Percentiles rank a stretch among this genome's conserved stretches.
phyloP scores from a whole-genome alignment of 768 basidiomycete species.

The Boletus coccyginus region DNA sequence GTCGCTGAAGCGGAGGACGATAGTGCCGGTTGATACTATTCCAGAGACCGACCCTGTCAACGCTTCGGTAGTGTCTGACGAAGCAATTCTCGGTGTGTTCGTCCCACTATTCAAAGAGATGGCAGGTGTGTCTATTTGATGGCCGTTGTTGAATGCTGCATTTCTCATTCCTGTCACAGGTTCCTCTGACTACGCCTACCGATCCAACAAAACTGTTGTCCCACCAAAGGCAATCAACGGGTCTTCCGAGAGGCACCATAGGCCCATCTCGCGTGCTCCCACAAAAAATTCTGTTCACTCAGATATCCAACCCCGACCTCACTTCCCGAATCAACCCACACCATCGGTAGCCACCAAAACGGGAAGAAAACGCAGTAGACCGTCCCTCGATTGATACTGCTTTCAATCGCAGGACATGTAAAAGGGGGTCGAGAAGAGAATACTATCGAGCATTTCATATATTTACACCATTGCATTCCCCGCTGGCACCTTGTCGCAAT shows the following conservation, averaged over 20 bases:
- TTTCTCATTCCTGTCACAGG: constrained; percentile 14
- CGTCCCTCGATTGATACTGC: constrained; percentile 24
- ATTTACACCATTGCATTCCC: constrained; percentile 28
- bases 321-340: constrained; percentile 11
- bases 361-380: constrained; percentile 34
- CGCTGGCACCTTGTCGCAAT: constrained; percentile 27
- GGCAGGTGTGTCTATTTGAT: constrained; percentile 37
- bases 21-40: constrained; percentile 42
- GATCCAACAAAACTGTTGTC: constrained; percentile 4
- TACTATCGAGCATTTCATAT: constrained; percentile 26
- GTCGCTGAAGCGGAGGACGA: constrained; percentile 39
- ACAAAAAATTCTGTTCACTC: constrained; percentile 21
- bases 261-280: constrained; percentile 9
- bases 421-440: constrained; percentile 18
- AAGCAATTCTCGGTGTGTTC: constrained; percentile 58
- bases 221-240: constrained; percentile 18
- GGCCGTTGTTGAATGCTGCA: not conserved
- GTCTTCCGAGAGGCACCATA: constrained; percentile 9
- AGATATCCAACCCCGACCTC: constrained; percentile 11
- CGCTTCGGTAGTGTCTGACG: constrained; percentile 38
- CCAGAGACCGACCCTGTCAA: constrained; percentile 18
- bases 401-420: constrained; percentile 15
- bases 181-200: constrained; percentile 25
- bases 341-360: constrained; percentile 18
- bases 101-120: constrained; percentile 58